These are phyloP conservation scores for Puccinia hordei DNA, from an alignment of 1,284 basidiomycete species.

Conservation along the genomic window DNA sequence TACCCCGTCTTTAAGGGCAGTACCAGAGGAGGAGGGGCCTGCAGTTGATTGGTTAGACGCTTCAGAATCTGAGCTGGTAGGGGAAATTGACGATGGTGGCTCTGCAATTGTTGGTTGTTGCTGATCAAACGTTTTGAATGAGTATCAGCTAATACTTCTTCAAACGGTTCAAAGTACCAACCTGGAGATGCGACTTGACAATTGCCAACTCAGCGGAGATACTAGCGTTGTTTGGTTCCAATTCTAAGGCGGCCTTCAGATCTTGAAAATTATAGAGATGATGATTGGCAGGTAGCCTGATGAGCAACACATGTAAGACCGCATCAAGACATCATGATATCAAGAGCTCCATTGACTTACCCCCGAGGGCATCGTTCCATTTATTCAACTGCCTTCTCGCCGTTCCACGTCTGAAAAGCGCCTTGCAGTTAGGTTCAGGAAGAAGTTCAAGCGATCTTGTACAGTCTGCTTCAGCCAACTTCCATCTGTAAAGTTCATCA, in stretches of 20 bases:
- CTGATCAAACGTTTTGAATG: too few relatives aligned
- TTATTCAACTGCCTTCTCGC: neutral
- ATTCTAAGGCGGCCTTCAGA: neutral
- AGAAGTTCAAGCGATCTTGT: neutral
- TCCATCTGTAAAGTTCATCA: neutral
- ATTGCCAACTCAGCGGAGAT: neutral
- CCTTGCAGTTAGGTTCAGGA: neutral
- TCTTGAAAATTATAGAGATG: neutral
- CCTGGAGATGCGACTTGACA: neutral
- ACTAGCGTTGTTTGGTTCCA: neutral
- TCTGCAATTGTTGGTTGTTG: too few relatives aligned
- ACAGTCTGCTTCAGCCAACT: neutral
- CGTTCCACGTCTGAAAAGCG: neutral
- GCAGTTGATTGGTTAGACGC: too few relatives aligned
- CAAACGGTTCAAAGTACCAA: neutral
- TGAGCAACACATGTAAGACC: neutral
- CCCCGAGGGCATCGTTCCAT: neutral
- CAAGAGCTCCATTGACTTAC: neutral
- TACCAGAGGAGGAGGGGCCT: too few relatives aligned
- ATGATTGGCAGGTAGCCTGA: too few relatives aligned
- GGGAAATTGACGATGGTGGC: too few relatives aligned
- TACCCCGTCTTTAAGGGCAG: too few relatives aligned
- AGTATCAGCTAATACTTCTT: too few relatives aligned
- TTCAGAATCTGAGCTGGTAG: too few relatives aligned
- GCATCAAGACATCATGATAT: neutral